Evolutionary conservation across 495 filamentous ascomycete genomes (phyloP).

Genomic region (Halenospora varia): DNA sequence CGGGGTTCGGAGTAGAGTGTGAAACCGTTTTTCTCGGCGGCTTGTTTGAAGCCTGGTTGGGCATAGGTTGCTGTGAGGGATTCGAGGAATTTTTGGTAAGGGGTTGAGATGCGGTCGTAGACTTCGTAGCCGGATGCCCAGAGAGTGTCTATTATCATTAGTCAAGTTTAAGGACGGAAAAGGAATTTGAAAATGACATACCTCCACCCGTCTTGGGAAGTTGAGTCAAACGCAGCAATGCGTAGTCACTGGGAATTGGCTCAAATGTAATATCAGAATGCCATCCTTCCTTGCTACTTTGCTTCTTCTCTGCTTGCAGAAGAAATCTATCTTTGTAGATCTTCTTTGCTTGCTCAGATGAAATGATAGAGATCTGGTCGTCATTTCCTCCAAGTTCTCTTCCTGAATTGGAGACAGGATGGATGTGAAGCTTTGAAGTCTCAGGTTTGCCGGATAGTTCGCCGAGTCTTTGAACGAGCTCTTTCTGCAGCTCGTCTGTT

Average conservation of each 20-base stretch:
- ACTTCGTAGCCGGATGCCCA: conserved; percentile 77
- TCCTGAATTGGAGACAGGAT: conserved; percentile 60
- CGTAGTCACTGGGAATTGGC: conserved; percentile 61
- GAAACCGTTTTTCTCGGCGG: conserved; percentile 52
- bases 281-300: conserved; percentile 48
- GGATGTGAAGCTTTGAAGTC: conserved; percentile 65
- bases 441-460: conserved; percentile 62
- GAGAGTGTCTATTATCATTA: conserved; percentile 39
- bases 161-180: not conserved
- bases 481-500: conserved; percentile 60
- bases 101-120: conserved; percentile 67
- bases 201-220: conserved; percentile 66
- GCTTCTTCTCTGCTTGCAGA: conserved; percentile 26
- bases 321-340: conserved; percentile 38
- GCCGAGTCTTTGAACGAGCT: conserved; percentile 62
- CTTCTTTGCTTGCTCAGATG: conserved; percentile 53
- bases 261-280: conserved; percentile 71
- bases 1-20: conserved; percentile 49
- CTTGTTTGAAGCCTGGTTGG: conserved; percentile 53
- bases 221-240: conserved; percentile 53
- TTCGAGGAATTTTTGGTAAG: conserved; percentile 64
- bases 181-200: conserved; percentile 1
- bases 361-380: conserved; percentile 72
- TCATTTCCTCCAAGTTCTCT: conserved; percentile 50
- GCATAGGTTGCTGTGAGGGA: conserved; percentile 62